Conservation (phyloP, 306 rosid genomes). For the Ormosia emarginata region DNA sequence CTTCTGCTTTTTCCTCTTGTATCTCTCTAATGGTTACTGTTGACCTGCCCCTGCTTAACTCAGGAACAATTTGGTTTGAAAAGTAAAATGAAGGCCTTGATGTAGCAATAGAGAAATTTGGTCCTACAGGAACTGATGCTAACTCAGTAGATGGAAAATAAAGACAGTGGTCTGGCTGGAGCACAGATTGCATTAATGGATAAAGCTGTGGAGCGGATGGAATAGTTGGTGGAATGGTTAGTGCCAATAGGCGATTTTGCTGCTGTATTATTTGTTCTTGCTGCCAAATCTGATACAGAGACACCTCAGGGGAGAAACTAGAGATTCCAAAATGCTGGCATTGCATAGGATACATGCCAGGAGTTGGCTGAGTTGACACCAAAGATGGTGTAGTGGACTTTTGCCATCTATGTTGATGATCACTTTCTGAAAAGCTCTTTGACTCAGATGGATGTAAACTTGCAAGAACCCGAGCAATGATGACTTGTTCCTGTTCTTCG, state of each 20-base stretch:
- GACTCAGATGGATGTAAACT: conserved; percentile 39
- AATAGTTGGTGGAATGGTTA: conserved; percentile 50
- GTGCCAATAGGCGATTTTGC: conserved; percentile 46
- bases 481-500: conserved; percentile 71
- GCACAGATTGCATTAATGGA: conserved; percentile 64
- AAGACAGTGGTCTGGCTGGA: conserved; percentile 51
- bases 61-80: conserved; percentile 42
- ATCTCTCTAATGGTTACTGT: conserved; percentile 73
- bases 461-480: conserved; percentile 59
- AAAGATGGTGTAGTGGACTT: conserved; percentile 26
- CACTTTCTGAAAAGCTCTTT: conserved; percentile 25
- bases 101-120: conserved; percentile 45
- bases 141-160: conserved; percentile 54
- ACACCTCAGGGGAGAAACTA: conserved; percentile 47
- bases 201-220: conserved; percentile 48
- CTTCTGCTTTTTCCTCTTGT: conserved; percentile 62
- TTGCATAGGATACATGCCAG: conserved; percentile 38
- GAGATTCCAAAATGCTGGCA: conserved; percentile 51
- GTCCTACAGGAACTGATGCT: conserved; percentile 45
- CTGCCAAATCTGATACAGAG: conserved; percentile 74
- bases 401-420: conserved; percentile 32
- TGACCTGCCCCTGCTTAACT: conserved; percentile 47
- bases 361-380: conserved; percentile 34
- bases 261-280: conserved; percentile 64
- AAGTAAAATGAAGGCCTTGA: conserved; percentile 54